phyloP scores from a whole-genome alignment of 208 protist genomes.

The Novymonas esmeraldas region DNA sequence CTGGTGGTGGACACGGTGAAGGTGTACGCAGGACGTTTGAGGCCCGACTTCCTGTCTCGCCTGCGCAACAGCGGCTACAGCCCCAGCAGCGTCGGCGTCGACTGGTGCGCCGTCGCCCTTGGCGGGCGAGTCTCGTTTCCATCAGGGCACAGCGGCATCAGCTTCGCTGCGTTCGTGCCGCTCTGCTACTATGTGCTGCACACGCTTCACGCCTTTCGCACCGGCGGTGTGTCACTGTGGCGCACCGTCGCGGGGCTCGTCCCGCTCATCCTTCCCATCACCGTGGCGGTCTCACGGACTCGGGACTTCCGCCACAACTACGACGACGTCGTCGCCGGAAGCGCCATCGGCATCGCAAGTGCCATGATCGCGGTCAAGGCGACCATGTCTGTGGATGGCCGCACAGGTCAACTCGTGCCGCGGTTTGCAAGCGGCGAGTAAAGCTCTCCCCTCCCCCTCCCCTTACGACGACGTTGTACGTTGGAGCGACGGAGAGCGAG shows the following conservation, averaged over 20 bases:
- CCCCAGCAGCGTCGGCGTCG: slow-evolving; percentile 2
- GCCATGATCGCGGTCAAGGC: slow-evolving; percentile 46
- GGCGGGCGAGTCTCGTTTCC: slow-evolving; percentile 88
- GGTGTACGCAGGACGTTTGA: slow-evolving; percentile 65
- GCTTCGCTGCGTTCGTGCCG: slow-evolving; percentile 71
- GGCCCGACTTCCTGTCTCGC: slow-evolving; percentile 65
- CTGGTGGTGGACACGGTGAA: slow-evolving; percentile 55
- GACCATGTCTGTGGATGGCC: slow-evolving; percentile 4
- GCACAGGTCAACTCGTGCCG: slow-evolving; percentile 15
- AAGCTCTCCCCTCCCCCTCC: too few relatives aligned
- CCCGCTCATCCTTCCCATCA: slow-evolving; percentile 58
- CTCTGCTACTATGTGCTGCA: slow-evolving; percentile 75
- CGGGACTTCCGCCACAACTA: slow-evolving; percentile 85
- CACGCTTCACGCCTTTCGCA: slow-evolving; percentile 43
- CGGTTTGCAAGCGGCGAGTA: neutral
- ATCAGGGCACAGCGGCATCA: slow-evolving; percentile 85
- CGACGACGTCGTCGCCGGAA: slow-evolving; percentile 74
- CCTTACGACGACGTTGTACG: too few relatives aligned
- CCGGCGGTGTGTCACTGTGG: slow-evolving; percentile 41
- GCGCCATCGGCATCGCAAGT: slow-evolving; percentile 31
- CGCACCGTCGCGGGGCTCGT: slow-evolving; percentile 42
- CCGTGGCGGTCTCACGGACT: slow-evolving; percentile 75
- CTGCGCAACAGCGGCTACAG: slow-evolving; percentile 27
- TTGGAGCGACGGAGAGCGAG: too few relatives aligned
- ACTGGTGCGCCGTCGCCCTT: slow-evolving; percentile 36